These are phyloP conservation scores for Ogataea nonfermentans DNA, from an alignment of 805 yeast species.

Conservation along the genomic window DNA sequence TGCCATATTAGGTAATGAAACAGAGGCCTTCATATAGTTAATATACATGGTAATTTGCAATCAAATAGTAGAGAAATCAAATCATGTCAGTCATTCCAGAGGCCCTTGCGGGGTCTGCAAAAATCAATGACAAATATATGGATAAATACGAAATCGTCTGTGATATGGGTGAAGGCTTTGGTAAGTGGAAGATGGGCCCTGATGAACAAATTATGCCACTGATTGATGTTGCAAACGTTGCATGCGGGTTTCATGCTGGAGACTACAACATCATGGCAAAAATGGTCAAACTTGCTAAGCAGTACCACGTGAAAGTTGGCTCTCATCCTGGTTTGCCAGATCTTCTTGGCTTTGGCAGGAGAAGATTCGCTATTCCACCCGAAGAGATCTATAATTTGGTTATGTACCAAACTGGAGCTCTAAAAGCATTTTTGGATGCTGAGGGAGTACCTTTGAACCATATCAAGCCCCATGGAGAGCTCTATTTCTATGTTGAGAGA, in stretches of 20 bases:
- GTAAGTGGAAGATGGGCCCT: slow-evolving; percentile 39
- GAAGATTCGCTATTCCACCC: slow-evolving; percentile 35
- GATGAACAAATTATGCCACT: slow-evolving; percentile 41
- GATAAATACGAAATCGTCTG: slow-evolving; percentile 19
- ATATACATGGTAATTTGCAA: too few species aligned
- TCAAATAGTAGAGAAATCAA: neutral
- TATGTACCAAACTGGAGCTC: slow-evolving; percentile 40
- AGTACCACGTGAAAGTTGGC: slow-evolving; percentile 36
- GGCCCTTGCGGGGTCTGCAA: slow-evolving; percentile 18
- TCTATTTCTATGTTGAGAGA: slow-evolving; percentile 37
- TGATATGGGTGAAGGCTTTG: slow-evolving; percentile 35
- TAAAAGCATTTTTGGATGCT: slow-evolving; percentile 36
- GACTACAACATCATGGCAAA: slow-evolving; percentile 37
- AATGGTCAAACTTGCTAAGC: slow-evolving; percentile 36
- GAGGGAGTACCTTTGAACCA: slow-evolving; percentile 35
- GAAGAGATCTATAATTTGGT: slow-evolving; percentile 38
- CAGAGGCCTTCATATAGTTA: too few species aligned
- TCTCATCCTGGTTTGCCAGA: slow-evolving; percentile 43
- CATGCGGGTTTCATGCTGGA: slow-evolving; percentile 44
- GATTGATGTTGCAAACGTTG: slow-evolving; percentile 40
- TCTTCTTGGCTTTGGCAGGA: slow-evolving; percentile 40
- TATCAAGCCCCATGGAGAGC: slow-evolving; percentile 40
- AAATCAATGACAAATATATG: slow-evolving; percentile 24
- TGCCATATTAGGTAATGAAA: too few species aligned
- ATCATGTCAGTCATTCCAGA: slow-evolving; percentile 6